Evolutionary conservation across 176 grass and related monocot genomes (phyloP).

Genomic region (Neostapfia colusana): DNA sequence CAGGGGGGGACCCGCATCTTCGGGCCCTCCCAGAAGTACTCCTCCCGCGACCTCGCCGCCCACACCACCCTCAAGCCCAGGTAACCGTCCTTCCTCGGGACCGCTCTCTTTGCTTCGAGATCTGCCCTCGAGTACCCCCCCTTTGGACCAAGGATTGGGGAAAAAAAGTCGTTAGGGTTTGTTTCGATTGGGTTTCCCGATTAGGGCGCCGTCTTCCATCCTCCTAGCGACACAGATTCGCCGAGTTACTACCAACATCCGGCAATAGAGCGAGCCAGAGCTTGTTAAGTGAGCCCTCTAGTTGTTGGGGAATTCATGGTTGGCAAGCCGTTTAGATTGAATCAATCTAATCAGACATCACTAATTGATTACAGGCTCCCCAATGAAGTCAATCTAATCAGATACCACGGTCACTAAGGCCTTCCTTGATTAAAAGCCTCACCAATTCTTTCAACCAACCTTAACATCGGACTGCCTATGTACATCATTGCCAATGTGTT

Average conservation of each 20-base stretch:
- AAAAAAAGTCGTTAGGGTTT: constrained; percentile 20
- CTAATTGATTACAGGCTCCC: no score
- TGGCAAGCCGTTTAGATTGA: not conserved
- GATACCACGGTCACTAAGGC: no score
- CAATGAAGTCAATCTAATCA: no score
- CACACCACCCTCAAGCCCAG: constrained; percentile 97
- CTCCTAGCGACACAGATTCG: no score
- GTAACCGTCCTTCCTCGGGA: not conserved
- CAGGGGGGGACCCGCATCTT: constrained; percentile 94
- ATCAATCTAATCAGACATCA: no score
- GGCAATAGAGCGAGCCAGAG: not conserved
- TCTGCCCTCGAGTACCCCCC: not conserved
- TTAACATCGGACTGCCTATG: not conserved
- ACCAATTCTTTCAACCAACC: not conserved
- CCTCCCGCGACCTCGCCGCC: constrained; percentile 85
- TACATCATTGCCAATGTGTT: not conserved
- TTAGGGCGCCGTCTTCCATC: not conserved
- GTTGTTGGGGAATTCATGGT: not conserved
- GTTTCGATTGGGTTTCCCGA: not conserved
- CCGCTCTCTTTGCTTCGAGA: not conserved
- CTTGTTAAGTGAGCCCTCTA: not conserved
- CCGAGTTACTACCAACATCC: not conserved
- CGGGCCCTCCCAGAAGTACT: constrained; percentile 82
- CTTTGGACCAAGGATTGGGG: not conserved
- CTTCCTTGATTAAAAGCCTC: not conserved